A percentile compares a stretch with the other conserved stretches of the same genome.
Evolutionary conservation across 2,329 filamentous ascomycete genomes (phyloP).

Genomic region (Colletotrichum chrysophilum): DNA sequence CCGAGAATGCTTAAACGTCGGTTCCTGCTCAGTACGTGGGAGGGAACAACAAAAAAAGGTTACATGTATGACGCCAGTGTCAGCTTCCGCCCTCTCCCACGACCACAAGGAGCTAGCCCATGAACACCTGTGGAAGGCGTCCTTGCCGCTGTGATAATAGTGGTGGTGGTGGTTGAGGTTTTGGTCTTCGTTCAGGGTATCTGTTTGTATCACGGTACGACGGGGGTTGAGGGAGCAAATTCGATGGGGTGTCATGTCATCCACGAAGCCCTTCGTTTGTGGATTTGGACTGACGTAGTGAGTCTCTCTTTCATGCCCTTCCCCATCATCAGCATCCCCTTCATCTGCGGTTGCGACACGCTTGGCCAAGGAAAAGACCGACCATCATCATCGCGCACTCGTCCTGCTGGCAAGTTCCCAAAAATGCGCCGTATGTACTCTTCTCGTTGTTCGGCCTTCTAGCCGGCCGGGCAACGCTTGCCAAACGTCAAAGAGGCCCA

Average conservation of each 20-base stretch:
- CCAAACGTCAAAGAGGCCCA: constrained; percentile 5
- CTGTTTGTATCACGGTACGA: neutral
- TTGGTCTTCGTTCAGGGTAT: neutral
- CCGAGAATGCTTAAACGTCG: neutral
- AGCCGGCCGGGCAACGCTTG: constrained; percentile 9
- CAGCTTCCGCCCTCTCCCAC: neutral
- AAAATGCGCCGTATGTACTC: neutral
- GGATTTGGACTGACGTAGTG: constrained; percentile 19
- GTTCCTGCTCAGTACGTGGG: neutral
- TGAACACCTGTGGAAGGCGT: neutral
- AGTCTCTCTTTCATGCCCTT: neutral
- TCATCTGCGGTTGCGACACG: neutral
- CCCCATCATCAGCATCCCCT: neutral
- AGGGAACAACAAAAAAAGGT: neutral
- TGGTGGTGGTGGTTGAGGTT: neutral
- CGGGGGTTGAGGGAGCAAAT: neutral
- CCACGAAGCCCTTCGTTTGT: neutral
- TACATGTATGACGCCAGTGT: constrained; percentile 21
- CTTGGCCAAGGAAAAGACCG: neutral
- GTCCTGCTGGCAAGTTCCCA: neutral
- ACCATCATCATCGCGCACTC: neutral
- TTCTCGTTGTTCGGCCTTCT: constrained; percentile 5
- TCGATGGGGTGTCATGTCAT: neutral
- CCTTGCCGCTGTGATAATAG: neutral
- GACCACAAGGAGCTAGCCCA: neutral